These are phyloP conservation scores for Rhodomyrtus psidioides DNA, from an alignment of 441 rosid genomes.

Conservation along the genomic window DNA sequence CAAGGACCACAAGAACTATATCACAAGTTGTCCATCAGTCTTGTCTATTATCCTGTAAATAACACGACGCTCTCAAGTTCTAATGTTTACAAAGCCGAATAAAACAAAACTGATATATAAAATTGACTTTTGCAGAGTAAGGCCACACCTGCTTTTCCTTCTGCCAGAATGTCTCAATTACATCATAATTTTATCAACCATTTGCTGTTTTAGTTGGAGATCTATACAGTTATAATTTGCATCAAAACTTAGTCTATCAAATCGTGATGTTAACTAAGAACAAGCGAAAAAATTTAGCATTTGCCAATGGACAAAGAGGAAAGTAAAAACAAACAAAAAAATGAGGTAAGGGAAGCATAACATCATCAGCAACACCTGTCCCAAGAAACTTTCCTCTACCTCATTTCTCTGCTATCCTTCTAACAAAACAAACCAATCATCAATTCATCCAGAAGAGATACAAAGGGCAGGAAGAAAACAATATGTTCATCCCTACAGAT, in stretches of 20 bases:
- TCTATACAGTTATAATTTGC: not conserved
- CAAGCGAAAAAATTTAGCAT: not conserved
- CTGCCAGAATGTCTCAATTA: not conserved
- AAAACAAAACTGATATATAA: not conserved
- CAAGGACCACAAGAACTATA: constrained; percentile 5
- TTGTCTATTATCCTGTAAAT: constrained; percentile 2
- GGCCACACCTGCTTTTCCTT: not conserved
- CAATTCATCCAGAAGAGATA: not conserved
- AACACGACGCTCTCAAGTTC: not conserved
- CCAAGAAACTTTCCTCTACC: not conserved
- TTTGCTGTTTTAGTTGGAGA: not conserved
- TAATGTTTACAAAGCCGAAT: not conserved
- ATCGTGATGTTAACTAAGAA: not conserved
- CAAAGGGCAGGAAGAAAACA: not conserved
- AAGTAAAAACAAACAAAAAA: not conserved
- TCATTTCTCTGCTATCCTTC: not conserved
- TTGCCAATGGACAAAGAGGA: not conserved
- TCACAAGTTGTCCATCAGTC: constrained; percentile 4
- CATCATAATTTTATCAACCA: not conserved
- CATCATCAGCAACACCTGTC: not conserved
- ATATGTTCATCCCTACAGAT: not conserved
- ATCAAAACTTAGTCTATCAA: not conserved
- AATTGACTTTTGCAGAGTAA: not conserved
- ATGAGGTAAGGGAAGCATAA: not conserved
- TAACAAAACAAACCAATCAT: not conserved